Evolutionary conservation across 1,139 yeast genomes (phyloP), one percentile per base, ranked within the genome.

Genomic region (Taphrina communis): DNA sequence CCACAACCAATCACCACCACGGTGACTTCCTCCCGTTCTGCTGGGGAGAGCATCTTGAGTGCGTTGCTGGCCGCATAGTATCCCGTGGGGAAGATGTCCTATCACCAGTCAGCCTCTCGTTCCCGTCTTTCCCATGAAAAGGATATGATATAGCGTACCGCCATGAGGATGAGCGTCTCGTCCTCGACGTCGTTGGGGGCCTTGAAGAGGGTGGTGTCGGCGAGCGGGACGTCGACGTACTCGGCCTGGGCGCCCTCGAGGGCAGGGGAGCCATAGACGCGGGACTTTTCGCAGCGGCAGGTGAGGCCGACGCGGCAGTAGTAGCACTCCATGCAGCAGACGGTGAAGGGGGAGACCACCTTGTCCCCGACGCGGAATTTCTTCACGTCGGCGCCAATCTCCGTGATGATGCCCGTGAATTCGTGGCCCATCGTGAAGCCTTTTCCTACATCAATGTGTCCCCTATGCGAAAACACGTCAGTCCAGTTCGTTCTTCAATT

Each of bases 61-160:
- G 80, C 82, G 72, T 85, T 83, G 17, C 82, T 75, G 21, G 86
- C 86, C 46, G 89, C 89, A 74, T 82, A 84, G 69, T 68, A 70
- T 0, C 88, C 90, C 0, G 90, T 86, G 50, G 87, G 85, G 76
- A 86, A 86, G 68, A 86, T 86, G 76, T 86, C 90, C 11, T 88
- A 51, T 17, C 25, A 38, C 35, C 8, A 53, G 7, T 53, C 21
- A 8, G 4, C 12, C 38, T 21, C 6, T 2, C 36, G 11, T 35
- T 21, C 9, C 7, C 36, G 56, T 8, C 19, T 9, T n/a, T 7
- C 38, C 19, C 48, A 44, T 7, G 48, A 44, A 1, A 21, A 21
- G n/a, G 53, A 8, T 4, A 35, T 31, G 6, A 17, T 31, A 8
- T 39, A 8, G 17, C 46, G 12, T 56, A 41, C 60, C n/a, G 62